These are phyloP conservation scores for Yarrowia sp. DNA, from an alignment of 805 yeast species.

Conservation along the genomic window DNA sequence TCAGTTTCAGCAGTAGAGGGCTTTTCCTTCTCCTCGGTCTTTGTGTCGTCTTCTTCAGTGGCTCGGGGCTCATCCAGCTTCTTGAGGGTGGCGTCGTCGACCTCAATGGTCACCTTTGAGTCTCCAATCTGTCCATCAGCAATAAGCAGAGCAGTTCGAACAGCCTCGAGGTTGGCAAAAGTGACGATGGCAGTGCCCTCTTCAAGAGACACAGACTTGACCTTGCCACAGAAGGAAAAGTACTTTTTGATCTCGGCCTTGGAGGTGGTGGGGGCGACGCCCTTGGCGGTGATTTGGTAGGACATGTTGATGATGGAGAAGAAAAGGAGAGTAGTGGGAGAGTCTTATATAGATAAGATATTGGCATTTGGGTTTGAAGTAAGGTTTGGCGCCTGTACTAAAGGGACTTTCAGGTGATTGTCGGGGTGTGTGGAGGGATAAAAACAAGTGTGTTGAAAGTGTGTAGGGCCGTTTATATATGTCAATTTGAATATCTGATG, in stretches of 20 bases:
- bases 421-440: too few relatives aligned
- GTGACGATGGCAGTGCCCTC: conserved; percentile 48
- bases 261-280: conserved; percentile 52
- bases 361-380: not conserved
- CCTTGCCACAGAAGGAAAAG: conserved; percentile 72
- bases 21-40: conserved; percentile 29
- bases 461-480: too few relatives aligned
- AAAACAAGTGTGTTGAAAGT: too few relatives aligned
- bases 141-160: conserved; percentile 65
- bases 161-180: conserved; percentile 59
- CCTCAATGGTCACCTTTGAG: conserved; percentile 48
- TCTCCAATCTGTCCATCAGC: conserved; percentile 74
- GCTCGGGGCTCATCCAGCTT: conserved; percentile 21
- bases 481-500: too few relatives aligned
- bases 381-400: not conserved
- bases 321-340: too few relatives aligned
- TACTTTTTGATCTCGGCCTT: conserved; percentile 58
- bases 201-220: conserved; percentile 35
- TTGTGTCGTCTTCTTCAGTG: not conserved
- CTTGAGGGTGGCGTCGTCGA: conserved; percentile 35
- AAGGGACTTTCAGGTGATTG: too few relatives aligned
- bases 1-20: conserved; percentile 31
- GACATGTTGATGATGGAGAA: not conserved
- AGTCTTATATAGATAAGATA: conserved; percentile 8
- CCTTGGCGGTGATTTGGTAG: conserved; percentile 51